Percentiles rank a stretch among this genome's conserved stretches.
Evolutionary conservation across 2,329 filamentous ascomycete genomes (phyloP).

Genomic region (Coniella vitis): DNA sequence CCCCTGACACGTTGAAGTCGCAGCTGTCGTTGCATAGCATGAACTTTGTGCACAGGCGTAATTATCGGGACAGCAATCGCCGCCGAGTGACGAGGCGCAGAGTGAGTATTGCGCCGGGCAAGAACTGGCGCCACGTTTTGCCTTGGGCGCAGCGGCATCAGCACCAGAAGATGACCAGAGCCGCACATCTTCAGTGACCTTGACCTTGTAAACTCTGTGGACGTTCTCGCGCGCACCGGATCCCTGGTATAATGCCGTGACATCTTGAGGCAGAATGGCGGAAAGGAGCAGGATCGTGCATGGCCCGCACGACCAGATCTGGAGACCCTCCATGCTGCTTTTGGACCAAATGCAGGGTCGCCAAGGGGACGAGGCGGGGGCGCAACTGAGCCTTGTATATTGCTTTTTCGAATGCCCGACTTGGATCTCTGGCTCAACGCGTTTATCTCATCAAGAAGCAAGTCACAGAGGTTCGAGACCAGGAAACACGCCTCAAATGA

Average conservation of each 20-base stretch:
- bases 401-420: no score
- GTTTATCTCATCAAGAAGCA: no score
- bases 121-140: conserved; percentile 9
- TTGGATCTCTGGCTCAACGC: no score
- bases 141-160: neutral
- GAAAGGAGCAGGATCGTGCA: conserved; percentile 20
- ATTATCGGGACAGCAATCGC: conserved; percentile 41
- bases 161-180: neutral
- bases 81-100: conserved; percentile 34
- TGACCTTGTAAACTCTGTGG: conserved; percentile 22
- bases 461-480: no score
- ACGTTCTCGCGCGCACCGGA: conserved; percentile 19
- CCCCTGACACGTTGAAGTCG: conserved; percentile 31
- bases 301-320: conserved; percentile 21
- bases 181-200: conserved; percentile 15
- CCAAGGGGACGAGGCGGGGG: no score
- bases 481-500: no score
- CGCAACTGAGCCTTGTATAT: no score
- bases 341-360: neutral
- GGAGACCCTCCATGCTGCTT: conserved; percentile 12
- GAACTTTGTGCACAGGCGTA: conserved; percentile 42
- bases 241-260: conserved; percentile 20
- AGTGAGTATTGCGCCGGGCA: conserved; percentile 19
- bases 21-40: conserved; percentile 40
- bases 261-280: conserved; percentile 19